Percentiles rank a stretch among this genome's conserved stretches.
Evolutionary conservation across 163 green algal genomes (phyloP).

Genomic region (Trebouxiophyceae sp.): DNA sequence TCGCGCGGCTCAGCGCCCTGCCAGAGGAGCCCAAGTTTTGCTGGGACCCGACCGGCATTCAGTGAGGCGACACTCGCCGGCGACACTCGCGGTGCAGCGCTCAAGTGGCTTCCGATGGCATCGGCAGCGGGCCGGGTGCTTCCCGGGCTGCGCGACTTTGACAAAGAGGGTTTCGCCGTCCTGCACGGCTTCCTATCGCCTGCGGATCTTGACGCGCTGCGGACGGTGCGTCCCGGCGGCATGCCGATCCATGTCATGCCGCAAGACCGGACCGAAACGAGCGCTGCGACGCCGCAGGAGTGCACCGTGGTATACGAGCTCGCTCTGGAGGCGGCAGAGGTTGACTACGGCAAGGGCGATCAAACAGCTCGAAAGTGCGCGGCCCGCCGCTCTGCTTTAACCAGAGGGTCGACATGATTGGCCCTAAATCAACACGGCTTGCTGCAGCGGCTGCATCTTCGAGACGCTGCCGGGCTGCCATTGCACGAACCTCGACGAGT

Average conservation of each 20-base stretch:
- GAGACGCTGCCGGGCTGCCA: background rate
- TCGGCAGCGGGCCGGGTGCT: no score
- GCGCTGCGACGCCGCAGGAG: background rate
- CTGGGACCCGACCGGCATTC: slow-evolving; percentile 42
- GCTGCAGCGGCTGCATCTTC: slow-evolving; percentile 8
- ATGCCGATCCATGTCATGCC: background rate
- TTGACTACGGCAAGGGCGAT: background rate
- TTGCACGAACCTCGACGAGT: background rate
- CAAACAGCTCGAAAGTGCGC: background rate
- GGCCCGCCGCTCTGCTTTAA: background rate
- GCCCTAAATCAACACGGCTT: background rate
- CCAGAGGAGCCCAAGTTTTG: slow-evolving; percentile 50
- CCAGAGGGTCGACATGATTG: background rate
- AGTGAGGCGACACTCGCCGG: background rate
- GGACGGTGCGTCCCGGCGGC: background rate
- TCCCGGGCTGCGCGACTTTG: background rate
- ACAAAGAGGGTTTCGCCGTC: background rate
- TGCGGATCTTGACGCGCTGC: background rate
- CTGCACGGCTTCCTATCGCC: background rate
- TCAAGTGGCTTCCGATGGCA: no score
- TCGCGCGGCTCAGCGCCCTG: slow-evolving; percentile 29
- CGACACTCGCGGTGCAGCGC: no score
- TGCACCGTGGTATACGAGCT: background rate
- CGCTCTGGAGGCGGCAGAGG: background rate
- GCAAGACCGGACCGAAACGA: background rate